A percentile compares a stretch with the other conserved stretches of the same genome.
Conservation (phyloP, 805 yeast species). For the Spathaspora sp. region DNA sequence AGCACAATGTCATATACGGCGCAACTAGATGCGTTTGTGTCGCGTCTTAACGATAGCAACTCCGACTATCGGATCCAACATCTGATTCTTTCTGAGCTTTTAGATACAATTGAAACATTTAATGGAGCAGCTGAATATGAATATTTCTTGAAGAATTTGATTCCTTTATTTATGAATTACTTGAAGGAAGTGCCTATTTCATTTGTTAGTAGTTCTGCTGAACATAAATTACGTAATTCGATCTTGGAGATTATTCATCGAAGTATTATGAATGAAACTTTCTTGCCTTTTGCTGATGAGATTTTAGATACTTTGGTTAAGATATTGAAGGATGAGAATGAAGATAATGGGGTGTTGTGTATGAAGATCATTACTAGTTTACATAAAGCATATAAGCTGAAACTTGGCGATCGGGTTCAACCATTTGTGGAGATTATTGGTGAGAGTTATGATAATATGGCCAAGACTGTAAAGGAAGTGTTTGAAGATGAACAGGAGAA, state of each 20-base stretch:
- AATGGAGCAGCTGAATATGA: constrained; percentile 81
- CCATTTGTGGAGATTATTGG: constrained; percentile 75
- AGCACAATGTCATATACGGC: constrained; percentile 40
- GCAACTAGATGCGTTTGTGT: constrained; percentile 67
- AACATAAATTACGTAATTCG: constrained; percentile 73
- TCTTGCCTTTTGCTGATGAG: constrained; percentile 63
- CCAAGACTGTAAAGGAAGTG: constrained; percentile 65
- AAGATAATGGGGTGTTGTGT: constrained; percentile 90
- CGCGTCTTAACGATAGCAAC: constrained; percentile 50
- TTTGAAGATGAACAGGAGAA: constrained; percentile 39
- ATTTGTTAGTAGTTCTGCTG: constrained; percentile 60
- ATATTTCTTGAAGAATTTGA: constrained; percentile 60
- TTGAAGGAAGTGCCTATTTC: constrained; percentile 71
- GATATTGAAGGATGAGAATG: constrained; percentile 75
- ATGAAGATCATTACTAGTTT: constrained; percentile 82
- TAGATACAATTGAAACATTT: constrained; percentile 83
- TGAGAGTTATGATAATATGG: constrained; percentile 75
- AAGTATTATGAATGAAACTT: constrained; percentile 75
- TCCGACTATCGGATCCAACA: constrained; percentile 60
- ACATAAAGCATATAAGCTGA: constrained; percentile 77
- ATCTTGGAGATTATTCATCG: constrained; percentile 78
- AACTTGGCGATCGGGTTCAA: constrained; percentile 66
- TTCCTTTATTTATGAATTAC: constrained; percentile 66
- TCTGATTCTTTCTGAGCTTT: constrained; percentile 71
- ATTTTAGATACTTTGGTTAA: constrained; percentile 58